Conservation (phyloP, 306 rosid genomes). For the Malus fusca region DNA sequence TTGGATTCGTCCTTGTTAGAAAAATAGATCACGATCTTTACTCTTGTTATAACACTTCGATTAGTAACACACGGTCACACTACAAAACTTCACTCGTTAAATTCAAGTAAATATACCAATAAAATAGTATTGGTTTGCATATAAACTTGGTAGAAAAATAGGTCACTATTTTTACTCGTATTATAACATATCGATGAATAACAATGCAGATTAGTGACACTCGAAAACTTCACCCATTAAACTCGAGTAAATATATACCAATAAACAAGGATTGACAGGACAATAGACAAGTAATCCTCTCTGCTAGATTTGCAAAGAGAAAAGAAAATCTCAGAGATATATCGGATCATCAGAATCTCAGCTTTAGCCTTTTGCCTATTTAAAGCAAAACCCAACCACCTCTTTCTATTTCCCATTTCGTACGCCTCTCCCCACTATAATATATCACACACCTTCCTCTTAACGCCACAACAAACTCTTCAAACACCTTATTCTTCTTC, state of each 20-base stretch:
- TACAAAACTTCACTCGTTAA: no score
- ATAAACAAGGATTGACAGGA: constrained; percentile 29
- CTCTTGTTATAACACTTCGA: no score
- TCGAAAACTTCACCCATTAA: background rate
- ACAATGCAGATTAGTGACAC: background rate
- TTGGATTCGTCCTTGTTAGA: no score
- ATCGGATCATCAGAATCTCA: constrained; percentile 81
- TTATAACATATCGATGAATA: no score
- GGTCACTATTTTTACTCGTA: no score
- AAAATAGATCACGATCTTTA: no score
- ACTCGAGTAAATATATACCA: background rate
- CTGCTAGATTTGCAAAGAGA: constrained; percentile 51
- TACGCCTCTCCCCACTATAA: background rate
- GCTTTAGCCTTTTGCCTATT: constrained; percentile 37
- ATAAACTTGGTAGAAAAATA: no score
- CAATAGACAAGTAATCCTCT: constrained; percentile 48
- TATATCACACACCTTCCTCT: background rate
- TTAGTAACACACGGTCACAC: no score
- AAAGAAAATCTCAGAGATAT: constrained; percentile 49
- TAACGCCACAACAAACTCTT: background rate
- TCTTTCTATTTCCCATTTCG: background rate
- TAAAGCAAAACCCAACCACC: constrained; percentile 23
- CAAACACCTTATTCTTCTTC: background rate
- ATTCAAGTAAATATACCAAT: no score
- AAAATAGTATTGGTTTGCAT: no score